Base-by-base conservation (phyloP, 306 rosid genomes). In the Prunus fruticosa region DNA sequence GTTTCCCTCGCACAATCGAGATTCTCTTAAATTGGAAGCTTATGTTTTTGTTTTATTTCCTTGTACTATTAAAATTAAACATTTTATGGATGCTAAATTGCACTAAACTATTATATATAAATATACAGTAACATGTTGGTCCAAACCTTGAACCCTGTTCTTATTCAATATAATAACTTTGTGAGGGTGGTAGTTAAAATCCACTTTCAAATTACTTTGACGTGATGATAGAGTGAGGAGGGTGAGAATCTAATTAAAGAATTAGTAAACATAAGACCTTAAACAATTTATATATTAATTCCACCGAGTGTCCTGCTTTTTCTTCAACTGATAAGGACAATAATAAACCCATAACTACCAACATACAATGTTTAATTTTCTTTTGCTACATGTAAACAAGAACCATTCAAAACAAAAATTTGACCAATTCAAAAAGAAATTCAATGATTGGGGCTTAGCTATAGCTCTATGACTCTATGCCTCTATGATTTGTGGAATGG, bases 391-490 rank as follows among this genome's bases (percentile, higher is more conserved):
- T 47, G 5, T 0, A 11, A 11, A 12, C 1, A 18, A 0, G 20
- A 18, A 52, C 23, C 16, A 58, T 58, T 58, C 69, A 64, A 19
- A 9, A 64, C 49, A 64, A 19, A 34, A 41, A 3, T 58, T 72
- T 25, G 77, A 73, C 77, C 45, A 5, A 51, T 45, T 73, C 68
- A 60, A 73, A 15, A 14, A 16, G 19, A 12, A 46, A 15, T 71
- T 27, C 57, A 23, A 73, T 73, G 15, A 58, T 43, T 25, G 77
- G 57, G 4, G 45, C 18, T 14, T 32, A 5, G 38, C 38, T 5
- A 32, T 32, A 34, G 34, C 34, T 30, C 1, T 30, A 30, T 30
- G 5, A 0, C 49, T 45, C 0, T 45, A 45, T 45, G 1, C 0
- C 7, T 32, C 38, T 32, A 32, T 32, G 38, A 32, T 30, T 5